Conservation (phyloP, 768 basidiomycete species). For the Kwoniella europaea region DNA sequence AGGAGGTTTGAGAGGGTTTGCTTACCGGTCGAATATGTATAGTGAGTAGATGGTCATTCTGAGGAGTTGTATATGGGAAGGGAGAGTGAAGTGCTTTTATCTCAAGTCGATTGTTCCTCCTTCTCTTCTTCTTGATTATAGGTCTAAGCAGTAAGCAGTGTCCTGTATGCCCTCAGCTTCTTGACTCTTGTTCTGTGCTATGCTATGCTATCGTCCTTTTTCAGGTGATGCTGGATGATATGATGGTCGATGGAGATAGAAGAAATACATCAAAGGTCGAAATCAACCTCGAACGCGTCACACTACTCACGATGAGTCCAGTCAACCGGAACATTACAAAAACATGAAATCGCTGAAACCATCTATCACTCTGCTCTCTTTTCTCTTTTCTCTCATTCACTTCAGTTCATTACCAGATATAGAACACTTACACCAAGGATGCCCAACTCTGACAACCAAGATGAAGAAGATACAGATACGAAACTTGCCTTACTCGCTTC, state of each 20-base stretch:
- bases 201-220: no score
- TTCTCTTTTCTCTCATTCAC: background rate
- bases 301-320: conserved; percentile 5
- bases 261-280: no score
- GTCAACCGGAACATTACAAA: conserved; percentile 10
- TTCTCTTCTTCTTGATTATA: no score
- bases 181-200: no score
- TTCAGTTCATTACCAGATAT: background rate
- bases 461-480: conserved; percentile 30
- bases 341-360: no score
- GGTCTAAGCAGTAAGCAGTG: no score
- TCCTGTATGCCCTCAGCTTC: no score
- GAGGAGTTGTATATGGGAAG: background rate
- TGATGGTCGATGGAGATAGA: no score
- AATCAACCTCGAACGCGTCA: background rate
- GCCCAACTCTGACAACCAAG: background rate
- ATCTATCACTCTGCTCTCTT: background rate
- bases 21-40: conserved; percentile 89
- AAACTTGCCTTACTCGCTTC: conserved; percentile 48
- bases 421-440: background rate
- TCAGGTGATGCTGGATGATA: no score
- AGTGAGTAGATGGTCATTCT: conserved; percentile 86
- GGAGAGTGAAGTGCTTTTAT: background rate
- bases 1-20: conserved; percentile 12
- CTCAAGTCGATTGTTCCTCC: no score